phyloP scores from a whole-genome alignment of 192 early-diverging fungal genomes.

The Gonapodya prolifera region DNA sequence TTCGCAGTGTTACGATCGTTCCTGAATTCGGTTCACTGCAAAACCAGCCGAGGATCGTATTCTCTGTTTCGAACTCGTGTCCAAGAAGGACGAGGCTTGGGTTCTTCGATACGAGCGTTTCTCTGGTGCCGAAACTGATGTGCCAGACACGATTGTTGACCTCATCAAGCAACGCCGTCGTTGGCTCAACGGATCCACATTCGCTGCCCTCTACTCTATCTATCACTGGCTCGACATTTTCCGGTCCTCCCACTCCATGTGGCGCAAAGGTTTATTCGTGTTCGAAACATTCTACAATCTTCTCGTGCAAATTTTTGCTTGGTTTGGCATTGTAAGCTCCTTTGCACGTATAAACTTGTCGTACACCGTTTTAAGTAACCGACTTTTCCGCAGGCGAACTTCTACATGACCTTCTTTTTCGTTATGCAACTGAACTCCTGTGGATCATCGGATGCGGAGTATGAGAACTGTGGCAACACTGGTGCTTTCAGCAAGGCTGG shows the following conservation, averaged over 20 bases:
- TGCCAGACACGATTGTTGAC: conserved; percentile 76
- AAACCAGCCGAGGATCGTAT: conserved; percentile 73
- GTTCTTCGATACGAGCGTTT: conserved; percentile 77
- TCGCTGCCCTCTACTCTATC: conserved; percentile 79
- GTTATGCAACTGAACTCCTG: conserved; percentile 21
- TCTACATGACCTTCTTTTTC: conserved; percentile 85
- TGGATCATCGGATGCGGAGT: conserved; percentile 13
- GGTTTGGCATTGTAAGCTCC: conserved; percentile 69
- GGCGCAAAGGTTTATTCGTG: conserved; percentile 58
- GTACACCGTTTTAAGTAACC: neutral
- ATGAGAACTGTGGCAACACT: conserved; percentile 15
- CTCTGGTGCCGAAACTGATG: conserved; percentile 87
- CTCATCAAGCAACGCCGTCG: conserved; percentile 93
- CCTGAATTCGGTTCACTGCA: neutral
- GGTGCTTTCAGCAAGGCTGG: conserved; percentile 43
- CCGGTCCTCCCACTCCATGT: conserved; percentile 55
- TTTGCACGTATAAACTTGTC: neutral
- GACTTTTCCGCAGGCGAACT: conserved; percentile 41
- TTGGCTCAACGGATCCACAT: conserved; percentile 95
- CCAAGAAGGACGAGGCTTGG: conserved; percentile 65
- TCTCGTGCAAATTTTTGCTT: conserved; percentile 71
- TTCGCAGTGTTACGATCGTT: neutral
- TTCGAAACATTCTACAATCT: conserved; percentile 73
- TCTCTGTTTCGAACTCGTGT: conserved; percentile 86
- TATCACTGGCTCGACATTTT: conserved; percentile 67